Evolutionary conservation across 495 filamentous ascomycete genomes (phyloP), one percentile per base, ranked within the genome.

Genomic region (Aspergillus haitiensis): DNA sequence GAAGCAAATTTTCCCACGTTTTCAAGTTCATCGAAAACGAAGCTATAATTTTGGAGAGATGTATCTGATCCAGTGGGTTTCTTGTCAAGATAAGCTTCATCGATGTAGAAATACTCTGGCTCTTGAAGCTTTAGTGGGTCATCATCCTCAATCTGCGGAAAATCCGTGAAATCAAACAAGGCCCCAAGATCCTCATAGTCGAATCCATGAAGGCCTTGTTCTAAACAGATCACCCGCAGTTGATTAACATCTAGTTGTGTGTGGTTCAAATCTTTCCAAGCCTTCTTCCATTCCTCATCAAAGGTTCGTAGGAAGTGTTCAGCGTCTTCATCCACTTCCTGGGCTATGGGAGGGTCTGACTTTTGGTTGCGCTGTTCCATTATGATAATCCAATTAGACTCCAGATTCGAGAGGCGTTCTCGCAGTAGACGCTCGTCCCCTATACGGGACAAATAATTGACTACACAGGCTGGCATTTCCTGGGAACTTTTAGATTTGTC

Each of bases 401-500:
- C 60, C 7, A 77, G 48, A 0, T 72, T 68, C 0, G 52, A 49
- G 9, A 75, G 63, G 6, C 60, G 60, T 48, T 75, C 73, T 16
- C 61, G 56, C 36, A 68, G 58, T 13, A 75, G 53, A 1, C 61
- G 64, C 1, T 65, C 62, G 15, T 77, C 68, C 9, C 66, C 72
- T 12, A 77, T 49, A 10, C 69, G 51, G 2, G 62, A 62, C n/a
- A 69, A 48, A 21, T 75, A 71, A 12, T 64, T 62, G 7, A 53
- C 59, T 16, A 65, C 34, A 34, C 56, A 56, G 13, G 50, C 53
- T 4, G 64, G 59, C 10, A 55, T 46, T 18, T 56, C 36, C n/a
- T 47, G 50, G 18, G 31, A 10, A 3, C 49, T 3, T 37, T 56
- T 31, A 40, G 34, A 44, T 10, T 35, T 34, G 13, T 27, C 21